These are phyloP conservation scores for Coffea eugenioides DNA, from an alignment of 257 asterid genomes.

Conservation along the genomic window DNA sequence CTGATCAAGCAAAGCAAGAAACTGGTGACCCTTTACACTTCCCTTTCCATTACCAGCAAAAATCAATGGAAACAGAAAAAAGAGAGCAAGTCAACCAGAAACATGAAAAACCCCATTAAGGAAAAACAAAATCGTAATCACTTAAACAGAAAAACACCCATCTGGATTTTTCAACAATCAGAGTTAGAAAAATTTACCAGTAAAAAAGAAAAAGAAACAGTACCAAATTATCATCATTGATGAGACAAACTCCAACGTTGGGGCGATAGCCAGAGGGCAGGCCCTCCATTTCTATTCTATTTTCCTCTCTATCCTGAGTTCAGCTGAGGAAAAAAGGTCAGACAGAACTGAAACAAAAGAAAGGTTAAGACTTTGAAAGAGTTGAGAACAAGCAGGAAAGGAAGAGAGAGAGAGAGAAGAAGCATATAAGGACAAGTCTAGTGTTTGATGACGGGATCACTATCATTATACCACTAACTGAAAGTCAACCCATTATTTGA, in stretches of 20 bases:
- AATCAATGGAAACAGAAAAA: not conserved
- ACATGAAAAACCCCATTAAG: not conserved
- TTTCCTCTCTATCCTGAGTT: slow-evolving; percentile 15
- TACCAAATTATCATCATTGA: slow-evolving; percentile 76
- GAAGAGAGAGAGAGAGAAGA: not conserved
- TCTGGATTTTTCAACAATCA: not conserved
- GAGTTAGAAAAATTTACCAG: not conserved
- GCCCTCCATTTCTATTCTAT: slow-evolving; percentile 67
- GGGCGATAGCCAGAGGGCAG: slow-evolving; percentile 99
- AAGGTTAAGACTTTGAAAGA: not conserved
- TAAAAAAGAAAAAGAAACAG: not conserved
- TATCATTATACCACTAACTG: slow-evolving; percentile 19
- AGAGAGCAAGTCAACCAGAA: slow-evolving; percentile 1
- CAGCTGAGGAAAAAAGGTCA: slow-evolving; percentile 21
- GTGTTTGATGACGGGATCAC: slow-evolving; percentile 18
- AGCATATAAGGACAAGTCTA: slow-evolving; percentile 8
- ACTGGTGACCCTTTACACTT: slow-evolving; percentile 7
- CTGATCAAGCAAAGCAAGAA: not conserved
- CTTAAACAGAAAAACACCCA: not conserved
- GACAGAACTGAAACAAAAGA: slow-evolving; percentile 12
- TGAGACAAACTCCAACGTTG: slow-evolving; percentile 92
- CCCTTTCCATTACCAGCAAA: not conserved
- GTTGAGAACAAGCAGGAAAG: not conserved
- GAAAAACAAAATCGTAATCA: slow-evolving; percentile 1
- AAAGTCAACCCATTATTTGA: slow-evolving; percentile 27